Conservation (phyloP, 352 stramenopile genomes). For the Saprolegnia diclina region DNA sequence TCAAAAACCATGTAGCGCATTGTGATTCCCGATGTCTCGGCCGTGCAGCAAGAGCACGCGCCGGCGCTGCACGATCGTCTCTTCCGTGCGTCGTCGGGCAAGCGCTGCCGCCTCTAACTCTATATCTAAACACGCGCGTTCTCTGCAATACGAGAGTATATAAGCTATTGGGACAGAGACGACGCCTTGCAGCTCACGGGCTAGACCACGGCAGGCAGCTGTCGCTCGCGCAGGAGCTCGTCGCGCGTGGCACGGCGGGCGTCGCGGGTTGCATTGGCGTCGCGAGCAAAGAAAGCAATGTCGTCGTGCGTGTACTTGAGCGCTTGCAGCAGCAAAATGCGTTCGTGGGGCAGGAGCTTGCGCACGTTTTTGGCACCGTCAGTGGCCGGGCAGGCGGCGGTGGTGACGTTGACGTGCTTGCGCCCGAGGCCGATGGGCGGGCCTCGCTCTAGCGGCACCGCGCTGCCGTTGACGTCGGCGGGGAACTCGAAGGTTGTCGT, state of each 20-base stretch:
- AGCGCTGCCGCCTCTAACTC: slow-evolving; percentile 28
- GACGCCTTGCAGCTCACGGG: neutral
- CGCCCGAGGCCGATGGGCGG: neutral
- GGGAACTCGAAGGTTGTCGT: slow-evolving; percentile 1
- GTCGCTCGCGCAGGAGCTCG: neutral
- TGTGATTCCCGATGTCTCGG: slow-evolving; percentile 52
- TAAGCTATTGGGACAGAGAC: neutral
- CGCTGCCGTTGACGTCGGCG: neutral
- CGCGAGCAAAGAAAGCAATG: neutral
- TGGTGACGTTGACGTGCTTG: neutral
- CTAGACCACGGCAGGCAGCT: too few relatives aligned
- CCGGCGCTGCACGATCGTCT: slow-evolving; percentile 77
- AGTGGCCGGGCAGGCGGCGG: neutral
- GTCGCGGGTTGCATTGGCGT: neutral
- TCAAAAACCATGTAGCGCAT: slow-evolving; percentile 37
- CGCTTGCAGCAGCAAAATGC: slow-evolving; percentile 2
- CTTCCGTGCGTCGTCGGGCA: slow-evolving; percentile 75
- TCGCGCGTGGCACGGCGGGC: neutral
- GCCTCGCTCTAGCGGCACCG: neutral
- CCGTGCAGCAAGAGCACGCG: slow-evolving; percentile 55
- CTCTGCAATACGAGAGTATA: neutral
- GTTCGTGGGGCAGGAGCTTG: neutral
- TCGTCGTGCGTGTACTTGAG: slow-evolving; percentile 1
- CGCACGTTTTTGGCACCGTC: neutral
- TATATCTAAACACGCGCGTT: neutral